phyloP scores from a whole-genome alignment of 2,329 filamentous ascomycete genomes.

The Aspergillus sp. region DNA sequence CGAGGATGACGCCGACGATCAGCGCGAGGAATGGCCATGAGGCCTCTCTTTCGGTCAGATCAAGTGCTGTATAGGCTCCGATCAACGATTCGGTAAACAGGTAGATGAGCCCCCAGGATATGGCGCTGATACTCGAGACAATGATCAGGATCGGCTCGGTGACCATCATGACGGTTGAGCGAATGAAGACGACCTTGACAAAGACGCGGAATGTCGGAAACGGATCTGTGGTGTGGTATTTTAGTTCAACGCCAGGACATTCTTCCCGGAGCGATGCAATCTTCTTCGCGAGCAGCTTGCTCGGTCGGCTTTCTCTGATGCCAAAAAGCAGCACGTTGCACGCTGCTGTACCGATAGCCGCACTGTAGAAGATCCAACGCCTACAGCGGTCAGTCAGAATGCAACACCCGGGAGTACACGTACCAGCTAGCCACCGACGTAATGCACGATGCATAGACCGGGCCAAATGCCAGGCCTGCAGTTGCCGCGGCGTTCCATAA shows the following conservation, averaged over 20 bases:
- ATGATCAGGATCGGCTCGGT: slow-evolving; percentile 15
- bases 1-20: slow-evolving; percentile 1
- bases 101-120: slow-evolving; percentile 12
- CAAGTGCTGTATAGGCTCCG: slow-evolving; percentile 41
- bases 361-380: slow-evolving; percentile 18
- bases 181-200: slow-evolving; percentile 9
- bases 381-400: not conserved
- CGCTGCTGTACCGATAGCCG: slow-evolving; percentile 4
- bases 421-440: not conserved
- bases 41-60: slow-evolving; percentile 35
- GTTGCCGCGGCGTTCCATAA: slow-evolving; percentile 9
- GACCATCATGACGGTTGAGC: slow-evolving; percentile 1
- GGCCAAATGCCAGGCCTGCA: slow-evolving; percentile 8
- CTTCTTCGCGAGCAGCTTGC: slow-evolving; percentile 12
- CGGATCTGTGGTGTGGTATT: slow-evolving; percentile 12
- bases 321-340: slow-evolving; percentile 5
- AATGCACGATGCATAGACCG: slow-evolving; percentile 12
- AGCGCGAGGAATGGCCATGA: slow-evolving; percentile 40
- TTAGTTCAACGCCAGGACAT: slow-evolving; percentile 5
- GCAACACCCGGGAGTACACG: not conserved
- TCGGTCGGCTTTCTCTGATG: slow-evolving; percentile 16
- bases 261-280: slow-evolving; percentile 6
- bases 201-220: slow-evolving; percentile 12
- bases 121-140: slow-evolving; percentile 9
- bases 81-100: slow-evolving; percentile 24